phyloP scores from a whole-genome alignment of 1,139 yeast species.

The Hyphopichia buzzinii region DNA sequence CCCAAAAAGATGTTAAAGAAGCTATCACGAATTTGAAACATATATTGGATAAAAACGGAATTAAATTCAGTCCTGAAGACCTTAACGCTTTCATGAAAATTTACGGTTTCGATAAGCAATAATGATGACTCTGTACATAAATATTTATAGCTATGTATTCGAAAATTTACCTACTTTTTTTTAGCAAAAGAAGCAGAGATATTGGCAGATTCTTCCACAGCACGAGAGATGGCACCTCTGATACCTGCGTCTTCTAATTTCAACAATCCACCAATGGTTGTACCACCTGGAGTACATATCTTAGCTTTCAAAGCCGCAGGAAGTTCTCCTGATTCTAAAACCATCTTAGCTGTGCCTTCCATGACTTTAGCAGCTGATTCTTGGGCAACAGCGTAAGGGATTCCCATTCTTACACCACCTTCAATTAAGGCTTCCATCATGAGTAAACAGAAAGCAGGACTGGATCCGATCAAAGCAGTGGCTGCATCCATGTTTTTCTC shows the following conservation, averaged over 20 bases:
- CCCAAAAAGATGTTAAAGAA: slow-evolving; percentile 37
- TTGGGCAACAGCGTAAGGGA: slow-evolving; percentile 80
- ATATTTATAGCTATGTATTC: slow-evolving; percentile 4
- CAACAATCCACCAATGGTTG: slow-evolving; percentile 93
- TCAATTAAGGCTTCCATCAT: slow-evolving; percentile 92
- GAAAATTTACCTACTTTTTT: slow-evolving; percentile 31
- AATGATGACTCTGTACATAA: slow-evolving; percentile 2
- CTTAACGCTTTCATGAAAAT: slow-evolving; percentile 29
- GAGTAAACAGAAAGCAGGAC: slow-evolving; percentile 90
- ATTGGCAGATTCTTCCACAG: slow-evolving; percentile 85
- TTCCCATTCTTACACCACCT: slow-evolving; percentile 93
- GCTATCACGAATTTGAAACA: slow-evolving; percentile 28
- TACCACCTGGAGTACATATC: slow-evolving; percentile 98
- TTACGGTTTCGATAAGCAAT: slow-evolving; percentile 14
- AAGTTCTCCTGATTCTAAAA: slow-evolving; percentile 74
- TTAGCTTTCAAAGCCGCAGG: slow-evolving; percentile 89
- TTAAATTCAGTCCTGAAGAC: slow-evolving; percentile 34
- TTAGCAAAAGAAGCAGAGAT: slow-evolving; percentile 80
- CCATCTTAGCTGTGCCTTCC: slow-evolving; percentile 97
- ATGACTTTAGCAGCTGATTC: slow-evolving; percentile 93
- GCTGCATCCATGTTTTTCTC: slow-evolving; percentile 96
- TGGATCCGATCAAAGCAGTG: slow-evolving; percentile 90
- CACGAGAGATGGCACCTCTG: slow-evolving; percentile 82
- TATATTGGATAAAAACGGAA: slow-evolving; percentile 32
- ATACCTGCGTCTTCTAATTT: slow-evolving; percentile 91